Evolutionary conservation across 352 stramenopile species (phyloP), one percentile per base, ranked within the genome.

Genomic region (Albugo candida): DNA sequence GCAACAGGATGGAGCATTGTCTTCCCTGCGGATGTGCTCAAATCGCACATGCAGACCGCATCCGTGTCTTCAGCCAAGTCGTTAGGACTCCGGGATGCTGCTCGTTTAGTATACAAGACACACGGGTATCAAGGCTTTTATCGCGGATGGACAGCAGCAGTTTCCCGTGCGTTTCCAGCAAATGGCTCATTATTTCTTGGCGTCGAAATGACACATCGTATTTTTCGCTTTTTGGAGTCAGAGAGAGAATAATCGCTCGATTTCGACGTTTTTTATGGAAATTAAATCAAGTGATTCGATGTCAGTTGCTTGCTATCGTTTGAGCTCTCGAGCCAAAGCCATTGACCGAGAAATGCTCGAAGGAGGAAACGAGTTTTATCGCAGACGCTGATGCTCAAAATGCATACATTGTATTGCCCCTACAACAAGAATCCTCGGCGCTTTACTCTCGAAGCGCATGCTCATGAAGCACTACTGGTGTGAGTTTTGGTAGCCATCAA

Each of bases 151-250:
- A 80, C 72, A 11, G 76, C 79, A 0, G 79, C 77, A 0, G 79
- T 91, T 38, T 21, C 92, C 52, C 73, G 79, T 19, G 67, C 75
- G n/a, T 93, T 93, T 60, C 79, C 80, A 0, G 81, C 79, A 36
- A 92, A 93, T 49, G 81, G 79, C 17, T 84, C 77, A 51, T 71
- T 93, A 11, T 92, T 93, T 57, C 61, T 93, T 1, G 81, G 81
- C n/a, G 75, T 88, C 16, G 79, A 92, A 49, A 84, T 87, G 72
- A 86, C 77, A 16, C 73, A 89, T 52, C 76, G 73, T 36, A 43
- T 83, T 36, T 85, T 86, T 49, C 65, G 67, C 27, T 83, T 43
- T 24, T 43, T 43, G 24, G 24, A 31, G 24, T 31, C 24, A 31
- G 24, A 31, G 3, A 31, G 24, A 31, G 24, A 31, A 31, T 31